Conservation (phyloP, 768 basidiomycete species). For the Crepidotus variabilis region DNA sequence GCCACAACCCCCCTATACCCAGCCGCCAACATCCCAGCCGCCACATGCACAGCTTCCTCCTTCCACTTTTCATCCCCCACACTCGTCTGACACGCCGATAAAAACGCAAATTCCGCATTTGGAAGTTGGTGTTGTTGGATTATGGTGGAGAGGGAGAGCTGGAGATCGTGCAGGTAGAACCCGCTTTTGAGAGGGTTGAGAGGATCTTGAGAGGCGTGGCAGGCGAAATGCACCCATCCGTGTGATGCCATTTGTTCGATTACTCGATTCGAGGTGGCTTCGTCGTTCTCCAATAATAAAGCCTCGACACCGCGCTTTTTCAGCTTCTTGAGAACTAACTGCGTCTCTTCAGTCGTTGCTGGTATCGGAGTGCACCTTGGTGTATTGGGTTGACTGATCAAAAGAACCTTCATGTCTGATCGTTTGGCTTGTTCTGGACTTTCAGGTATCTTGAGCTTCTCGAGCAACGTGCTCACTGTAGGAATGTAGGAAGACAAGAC, state of each 20-base stretch:
- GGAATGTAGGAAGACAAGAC: slow-evolving; percentile 15
- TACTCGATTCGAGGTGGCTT: slow-evolving; percentile 14
- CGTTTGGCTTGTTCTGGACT: background rate
- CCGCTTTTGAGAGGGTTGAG: slow-evolving; percentile 19
- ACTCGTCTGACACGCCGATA: slow-evolving; percentile 39
- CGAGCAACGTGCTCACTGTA: slow-evolving; percentile 10
- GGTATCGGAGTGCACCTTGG: slow-evolving; percentile 10
- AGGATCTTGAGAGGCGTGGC: slow-evolving; percentile 27
- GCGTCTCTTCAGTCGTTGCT: slow-evolving; percentile 9
- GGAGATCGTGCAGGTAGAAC: slow-evolving; percentile 17
- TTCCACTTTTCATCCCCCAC: slow-evolving; percentile 21
- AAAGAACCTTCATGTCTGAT: background rate
- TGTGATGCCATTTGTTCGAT: slow-evolving; percentile 12
- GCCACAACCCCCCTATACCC: slow-evolving; percentile 6
- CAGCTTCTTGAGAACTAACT: background rate
- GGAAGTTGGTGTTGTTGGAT: slow-evolving; percentile 19
- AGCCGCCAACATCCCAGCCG: slow-evolving; percentile 32
- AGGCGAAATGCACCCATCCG: slow-evolving; percentile 30
- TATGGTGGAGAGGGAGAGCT: slow-evolving; percentile 11
- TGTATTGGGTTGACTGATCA: slow-evolving; percentile 11
- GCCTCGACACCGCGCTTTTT: background rate
- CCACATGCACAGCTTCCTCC: slow-evolving; percentile 34
- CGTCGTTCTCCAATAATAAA: slow-evolving; percentile 15
- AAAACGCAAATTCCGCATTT: slow-evolving; percentile 14
- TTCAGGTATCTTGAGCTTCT: background rate